A percentile compares a stretch with the other conserved stretches of the same genome.
Evolutionary conservation across 306 rosid species (phyloP).

Genomic region (Mucuna pruriens): DNA sequence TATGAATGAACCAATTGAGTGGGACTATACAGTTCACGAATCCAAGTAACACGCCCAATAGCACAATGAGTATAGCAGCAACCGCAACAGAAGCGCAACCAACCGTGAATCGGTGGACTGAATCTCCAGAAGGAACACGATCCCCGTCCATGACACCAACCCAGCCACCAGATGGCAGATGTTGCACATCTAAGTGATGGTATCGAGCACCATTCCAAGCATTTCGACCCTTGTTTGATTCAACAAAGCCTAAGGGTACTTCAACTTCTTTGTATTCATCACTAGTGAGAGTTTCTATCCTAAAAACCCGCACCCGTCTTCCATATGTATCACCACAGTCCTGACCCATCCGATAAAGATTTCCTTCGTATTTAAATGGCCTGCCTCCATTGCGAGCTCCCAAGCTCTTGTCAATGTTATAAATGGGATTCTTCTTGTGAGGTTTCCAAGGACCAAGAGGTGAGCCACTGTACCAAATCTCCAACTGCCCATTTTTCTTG

Average conservation of each 20-base stretch:
- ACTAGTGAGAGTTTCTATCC: conserved; percentile 76
- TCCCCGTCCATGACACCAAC: conserved; percentile 97
- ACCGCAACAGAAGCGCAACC: conserved; percentile 74
- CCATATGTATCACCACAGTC: conserved; percentile 98
- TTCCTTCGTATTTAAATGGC: conserved; percentile 76
- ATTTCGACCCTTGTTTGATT: conserved; percentile 82
- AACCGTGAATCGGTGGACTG: conserved; percentile 65
- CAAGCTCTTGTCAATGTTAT: conserved; percentile 71
- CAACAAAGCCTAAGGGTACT: conserved; percentile 68
- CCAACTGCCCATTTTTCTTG: conserved; percentile 84
- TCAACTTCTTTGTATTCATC: conserved; percentile 81
- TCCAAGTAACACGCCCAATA: conserved; percentile 80
- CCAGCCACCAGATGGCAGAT: conserved; percentile 85
- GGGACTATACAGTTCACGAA: conserved; percentile 89
- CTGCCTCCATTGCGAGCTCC: conserved; percentile 99
- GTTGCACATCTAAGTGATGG: conserved; percentile 94
- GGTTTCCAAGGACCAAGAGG: conserved; percentile 96
- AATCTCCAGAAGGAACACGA: conserved; percentile 94
- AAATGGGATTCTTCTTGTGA: conserved; percentile 86
- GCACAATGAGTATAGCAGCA: conserved; percentile 68
- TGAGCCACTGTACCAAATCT: conserved; percentile 87
- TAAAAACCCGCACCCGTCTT: conserved; percentile 67
- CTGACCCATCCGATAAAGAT: conserved; percentile 89
- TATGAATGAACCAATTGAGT: conserved; percentile 69
- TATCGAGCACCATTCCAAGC: conserved; percentile 96